Evolutionary conservation across 345 rosid genomes (phyloP).

Genomic region (Linum usitatissimum): DNA sequence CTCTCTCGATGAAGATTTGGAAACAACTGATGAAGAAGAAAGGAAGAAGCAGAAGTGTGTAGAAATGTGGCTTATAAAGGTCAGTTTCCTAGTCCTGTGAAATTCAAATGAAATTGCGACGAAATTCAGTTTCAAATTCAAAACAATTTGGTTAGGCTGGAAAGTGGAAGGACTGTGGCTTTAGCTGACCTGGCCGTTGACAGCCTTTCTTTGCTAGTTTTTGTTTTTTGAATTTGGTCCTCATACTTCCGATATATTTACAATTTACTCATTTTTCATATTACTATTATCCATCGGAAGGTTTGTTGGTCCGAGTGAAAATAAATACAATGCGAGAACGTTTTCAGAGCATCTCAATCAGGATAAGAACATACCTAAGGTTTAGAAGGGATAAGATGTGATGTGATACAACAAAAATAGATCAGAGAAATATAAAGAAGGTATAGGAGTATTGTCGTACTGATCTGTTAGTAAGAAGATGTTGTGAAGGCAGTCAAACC

Average conservation of each 20-base stretch:
- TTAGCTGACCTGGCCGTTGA: background rate
- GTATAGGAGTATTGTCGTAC: no score
- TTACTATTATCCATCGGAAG: no score
- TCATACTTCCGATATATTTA: background rate
- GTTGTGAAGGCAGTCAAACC: no score
- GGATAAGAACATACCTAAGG: no score
- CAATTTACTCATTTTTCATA: no score
- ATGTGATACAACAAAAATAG: no score
- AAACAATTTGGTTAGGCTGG: background rate
- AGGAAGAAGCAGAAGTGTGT: background rate
- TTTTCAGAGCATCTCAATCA: no score
- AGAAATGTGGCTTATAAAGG: background rate
- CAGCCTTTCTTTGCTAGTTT: background rate
- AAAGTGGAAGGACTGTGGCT: background rate
- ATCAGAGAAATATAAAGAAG: no score
- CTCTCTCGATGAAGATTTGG: background rate
- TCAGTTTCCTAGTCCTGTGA: background rate
- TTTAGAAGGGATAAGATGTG: no score
- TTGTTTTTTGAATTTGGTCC: background rate
- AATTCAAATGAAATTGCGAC: background rate
- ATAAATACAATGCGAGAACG: no score
- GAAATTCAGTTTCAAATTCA: background rate
- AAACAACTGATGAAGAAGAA: background rate
- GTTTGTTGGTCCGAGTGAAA: no score
- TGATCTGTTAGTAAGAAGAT: no score